A percentile compares a stretch with the other conserved stretches of the same genome.
phyloP scores from a whole-genome alignment of 2,329 filamentous ascomycete species.

The Penicillium glabrum region DNA sequence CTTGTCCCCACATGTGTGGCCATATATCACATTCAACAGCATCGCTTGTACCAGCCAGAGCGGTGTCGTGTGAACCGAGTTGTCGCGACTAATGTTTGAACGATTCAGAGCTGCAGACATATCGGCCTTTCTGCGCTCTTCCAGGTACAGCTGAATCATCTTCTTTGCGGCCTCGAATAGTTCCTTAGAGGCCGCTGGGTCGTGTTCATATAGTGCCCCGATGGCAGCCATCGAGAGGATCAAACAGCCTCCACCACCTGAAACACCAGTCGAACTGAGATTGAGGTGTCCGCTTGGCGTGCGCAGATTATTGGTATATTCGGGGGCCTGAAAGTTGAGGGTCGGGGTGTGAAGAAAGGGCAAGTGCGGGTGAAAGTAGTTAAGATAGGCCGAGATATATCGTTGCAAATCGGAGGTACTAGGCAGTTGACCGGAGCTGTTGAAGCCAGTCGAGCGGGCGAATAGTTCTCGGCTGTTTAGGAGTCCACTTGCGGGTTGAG shows the following conservation, averaged over 20 bases:
- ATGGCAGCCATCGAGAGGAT: slow-evolving; percentile 86
- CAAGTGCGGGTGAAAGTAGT: slow-evolving; percentile 89
- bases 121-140: slow-evolving; percentile 84
- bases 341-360: slow-evolving; percentile 94
- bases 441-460: slow-evolving; percentile 34
- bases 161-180: slow-evolving; percentile 92
- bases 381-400: slow-evolving; percentile 86
- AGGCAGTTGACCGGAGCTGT: slow-evolving; percentile 61
- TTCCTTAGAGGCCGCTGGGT: slow-evolving; percentile 75
- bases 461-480: slow-evolving; percentile 37
- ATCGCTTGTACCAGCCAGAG: slow-evolving; percentile 96
- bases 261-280: slow-evolving; percentile 54
- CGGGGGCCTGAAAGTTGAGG: slow-evolving; percentile 80
- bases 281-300: slow-evolving; percentile 54
- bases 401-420: slow-evolving; percentile 83
- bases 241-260: slow-evolving; percentile 81
- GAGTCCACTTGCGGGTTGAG: slow-evolving; percentile 58
- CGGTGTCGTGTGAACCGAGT: slow-evolving; percentile 71
- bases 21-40: slow-evolving; percentile 93
- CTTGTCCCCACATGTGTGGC: slow-evolving; percentile 91
- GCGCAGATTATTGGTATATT: slow-evolving; percentile 62
- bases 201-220: slow-evolving; percentile 83
- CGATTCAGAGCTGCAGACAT: slow-evolving; percentile 63
- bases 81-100: slow-evolving; percentile 55
- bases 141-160: slow-evolving; percentile 89